A percentile compares a stretch with the other conserved stretches of the same genome.
phyloP scores from a whole-genome alignment of 257 asterid genomes.

The Jasminum sambac region DNA sequence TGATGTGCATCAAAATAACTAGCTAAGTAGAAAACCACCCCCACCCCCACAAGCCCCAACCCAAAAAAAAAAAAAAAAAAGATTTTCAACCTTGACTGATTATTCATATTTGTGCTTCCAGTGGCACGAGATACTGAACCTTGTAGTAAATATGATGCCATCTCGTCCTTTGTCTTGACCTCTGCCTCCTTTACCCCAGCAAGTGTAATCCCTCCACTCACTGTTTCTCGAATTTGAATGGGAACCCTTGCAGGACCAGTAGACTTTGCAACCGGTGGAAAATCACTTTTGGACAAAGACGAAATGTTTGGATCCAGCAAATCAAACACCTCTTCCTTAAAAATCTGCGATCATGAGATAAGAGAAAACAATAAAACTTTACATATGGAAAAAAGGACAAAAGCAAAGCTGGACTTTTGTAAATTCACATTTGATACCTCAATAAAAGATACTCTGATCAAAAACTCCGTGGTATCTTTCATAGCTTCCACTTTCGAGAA shows the following conservation, averaged over 20 bases:
- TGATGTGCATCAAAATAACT: no score
- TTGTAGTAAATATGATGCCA: conserved; percentile 74
- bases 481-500: conserved; percentile 60
- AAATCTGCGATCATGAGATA: conserved; percentile 52
- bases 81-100: conserved; percentile 86
- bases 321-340: conserved; percentile 97
- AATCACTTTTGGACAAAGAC: conserved; percentile 39
- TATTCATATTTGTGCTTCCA: conserved; percentile 96
- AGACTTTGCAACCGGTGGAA: conserved; percentile 32
- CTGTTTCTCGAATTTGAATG: conserved; percentile 87
- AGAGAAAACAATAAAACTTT: conserved; percentile 2
- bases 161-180: conserved; percentile 84
- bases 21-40: not conserved
- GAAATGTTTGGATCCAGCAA: conserved; percentile 53
- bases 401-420: conserved; percentile 10
- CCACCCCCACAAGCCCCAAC: no score
- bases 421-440: conserved; percentile 55
- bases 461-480: conserved; percentile 68
- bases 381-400: not conserved
- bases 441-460: conserved; percentile 85
- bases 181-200: conserved; percentile 98
- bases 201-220: conserved; percentile 82
- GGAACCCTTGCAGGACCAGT: conserved; percentile 74
- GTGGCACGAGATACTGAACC: conserved; percentile 96
- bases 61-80: not conserved